phyloP scores from a whole-genome alignment of 2,329 filamentous ascomycete species.

The Alternaria sp. region DNA sequence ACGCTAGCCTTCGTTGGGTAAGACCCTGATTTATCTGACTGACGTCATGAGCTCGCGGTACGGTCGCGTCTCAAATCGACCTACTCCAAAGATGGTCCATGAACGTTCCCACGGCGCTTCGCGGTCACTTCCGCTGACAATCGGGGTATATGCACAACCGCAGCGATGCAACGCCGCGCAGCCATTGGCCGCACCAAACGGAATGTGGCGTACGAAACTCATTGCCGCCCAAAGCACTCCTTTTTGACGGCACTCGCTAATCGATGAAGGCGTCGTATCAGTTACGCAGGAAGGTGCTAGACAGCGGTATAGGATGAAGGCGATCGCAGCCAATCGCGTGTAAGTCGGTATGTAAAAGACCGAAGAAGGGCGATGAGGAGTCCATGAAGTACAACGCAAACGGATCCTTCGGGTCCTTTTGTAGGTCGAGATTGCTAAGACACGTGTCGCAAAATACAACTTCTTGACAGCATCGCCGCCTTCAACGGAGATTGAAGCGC shows the following conservation, averaged over 20 bases:
- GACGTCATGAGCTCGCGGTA: background rate
- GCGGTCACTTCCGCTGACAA: background rate
- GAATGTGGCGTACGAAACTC: background rate
- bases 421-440: background rate
- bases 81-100: background rate
- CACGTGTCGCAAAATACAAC: background rate
- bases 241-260: background rate
- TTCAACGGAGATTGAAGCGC: slow-evolving; percentile 1
- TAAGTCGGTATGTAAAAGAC: background rate
- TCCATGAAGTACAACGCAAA: background rate
- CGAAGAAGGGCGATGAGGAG: background rate
- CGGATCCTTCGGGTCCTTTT: background rate
- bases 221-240: background rate
- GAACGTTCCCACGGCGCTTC: background rate
- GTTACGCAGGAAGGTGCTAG: background rate
- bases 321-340: background rate
- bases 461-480: background rate
- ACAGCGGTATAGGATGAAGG: background rate
- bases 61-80: background rate
- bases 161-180: background rate
- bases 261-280: background rate
- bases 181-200: background rate
- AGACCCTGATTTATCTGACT: background rate
- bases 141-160: background rate
- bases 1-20: background rate